Evolutionary conservation across 2,329 filamentous ascomycete species (phyloP).

Genomic region (Monosporascus sp.): DNA sequence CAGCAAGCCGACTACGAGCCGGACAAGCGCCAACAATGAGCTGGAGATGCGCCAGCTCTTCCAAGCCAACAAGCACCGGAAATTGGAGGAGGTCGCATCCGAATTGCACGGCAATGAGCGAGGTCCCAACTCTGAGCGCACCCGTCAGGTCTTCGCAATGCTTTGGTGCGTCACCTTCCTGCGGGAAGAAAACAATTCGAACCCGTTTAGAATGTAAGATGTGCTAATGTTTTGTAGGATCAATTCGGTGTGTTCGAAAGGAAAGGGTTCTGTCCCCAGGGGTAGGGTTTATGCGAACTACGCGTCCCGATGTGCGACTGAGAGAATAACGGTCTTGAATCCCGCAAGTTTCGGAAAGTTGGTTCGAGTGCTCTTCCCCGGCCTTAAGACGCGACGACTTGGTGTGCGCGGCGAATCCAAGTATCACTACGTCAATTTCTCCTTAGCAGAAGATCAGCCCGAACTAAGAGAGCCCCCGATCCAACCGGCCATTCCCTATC

Average conservation of each 20-base stretch:
- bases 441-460: constrained; percentile 51
- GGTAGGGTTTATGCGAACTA: constrained; percentile 95
- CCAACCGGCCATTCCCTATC: constrained; percentile 42
- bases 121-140: constrained; percentile 75
- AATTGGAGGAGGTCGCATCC: constrained; percentile 64
- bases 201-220: not conserved
- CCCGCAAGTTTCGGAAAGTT: constrained; percentile 97
- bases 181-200: too few species aligned
- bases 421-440: constrained; percentile 83
- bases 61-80: constrained; percentile 61
- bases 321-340: constrained; percentile 91
- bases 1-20: constrained; percentile 51
- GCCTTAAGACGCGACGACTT: constrained; percentile 84
- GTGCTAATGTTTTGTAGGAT: constrained; percentile 50
- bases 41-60: constrained; percentile 74
- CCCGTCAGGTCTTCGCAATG: constrained; percentile 84
- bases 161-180: constrained; percentile 59
- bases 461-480: constrained; percentile 41
- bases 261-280: constrained; percentile 81
- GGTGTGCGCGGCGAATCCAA: constrained; percentile 96
- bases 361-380: constrained; percentile 91
- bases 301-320: constrained; percentile 84
- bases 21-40: constrained; percentile 74
- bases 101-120: constrained; percentile 76
- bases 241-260: constrained; percentile 64